phyloP scores from a whole-genome alignment of 169 alveolate genomes.

The Cryptosporidium sp. region DNA sequence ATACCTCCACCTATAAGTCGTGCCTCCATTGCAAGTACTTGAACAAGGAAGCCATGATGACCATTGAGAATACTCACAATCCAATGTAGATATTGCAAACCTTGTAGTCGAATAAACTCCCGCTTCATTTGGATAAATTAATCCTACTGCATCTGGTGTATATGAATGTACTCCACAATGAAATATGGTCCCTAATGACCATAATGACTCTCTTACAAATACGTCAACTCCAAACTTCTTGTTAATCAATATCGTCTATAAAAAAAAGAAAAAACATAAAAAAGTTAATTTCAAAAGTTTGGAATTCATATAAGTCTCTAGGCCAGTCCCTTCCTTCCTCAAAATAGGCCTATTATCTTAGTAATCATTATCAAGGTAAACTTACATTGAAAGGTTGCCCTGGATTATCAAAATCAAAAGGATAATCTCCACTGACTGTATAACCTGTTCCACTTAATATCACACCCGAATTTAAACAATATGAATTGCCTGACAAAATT shows the following conservation, averaged over 20 bases:
- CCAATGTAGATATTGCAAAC: constrained; percentile 51
- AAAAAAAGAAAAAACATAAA: neutral
- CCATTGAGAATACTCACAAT: constrained; percentile 72
- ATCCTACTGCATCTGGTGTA: constrained; percentile 20
- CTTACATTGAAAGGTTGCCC: constrained; percentile 71
- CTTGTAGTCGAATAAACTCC: constrained; percentile 49
- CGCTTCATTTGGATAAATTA: constrained; percentile 29
- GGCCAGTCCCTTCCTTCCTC: neutral
- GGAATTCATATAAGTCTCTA: neutral
- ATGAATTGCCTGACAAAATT: constrained; percentile 12
- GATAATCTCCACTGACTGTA: constrained; percentile 7
- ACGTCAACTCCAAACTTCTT: constrained; percentile 48
- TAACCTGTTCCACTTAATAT: constrained; percentile 45
- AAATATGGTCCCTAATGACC: constrained; percentile 49
- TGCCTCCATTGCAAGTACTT: constrained; percentile 64
- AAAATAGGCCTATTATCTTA: neutral
- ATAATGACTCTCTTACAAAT: constrained; percentile 59
- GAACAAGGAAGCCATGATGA: constrained; percentile 72
- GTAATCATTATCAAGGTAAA: neutral
- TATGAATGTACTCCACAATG: constrained; percentile 41
- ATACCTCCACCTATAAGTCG: constrained; percentile 71
- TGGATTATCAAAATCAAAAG: constrained; percentile 53
- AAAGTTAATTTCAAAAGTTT: neutral
- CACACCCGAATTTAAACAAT: constrained; percentile 9
- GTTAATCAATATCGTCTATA: constrained; percentile 53